These are phyloP conservation scores for Phytopythium montanum DNA, from an alignment of 352 stramenopile genomes.

Conservation along the genomic window DNA sequence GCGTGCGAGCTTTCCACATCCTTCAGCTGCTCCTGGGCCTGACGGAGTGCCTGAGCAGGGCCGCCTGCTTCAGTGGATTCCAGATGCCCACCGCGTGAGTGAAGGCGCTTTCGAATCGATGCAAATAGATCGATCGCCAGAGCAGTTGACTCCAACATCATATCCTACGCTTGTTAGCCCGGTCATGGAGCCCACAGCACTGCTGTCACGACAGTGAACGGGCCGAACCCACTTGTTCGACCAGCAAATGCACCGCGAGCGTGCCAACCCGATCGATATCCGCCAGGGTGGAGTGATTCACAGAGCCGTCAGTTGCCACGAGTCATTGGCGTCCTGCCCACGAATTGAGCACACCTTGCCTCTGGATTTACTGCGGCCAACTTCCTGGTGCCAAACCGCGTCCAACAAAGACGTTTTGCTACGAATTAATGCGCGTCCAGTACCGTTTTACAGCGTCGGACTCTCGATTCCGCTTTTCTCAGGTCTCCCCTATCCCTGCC, in stretches of 20 bases:
- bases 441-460: not conserved
- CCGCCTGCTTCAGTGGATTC: not conserved
- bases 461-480: not conserved
- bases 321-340: not conserved
- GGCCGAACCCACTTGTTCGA: not conserved
- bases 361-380: not conserved
- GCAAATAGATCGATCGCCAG: too few relatives aligned
- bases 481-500: not conserved
- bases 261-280: slow-evolving; percentile 6
- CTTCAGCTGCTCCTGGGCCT: not conserved
- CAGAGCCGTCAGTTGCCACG: not conserved
- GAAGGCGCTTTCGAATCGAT: too few relatives aligned
- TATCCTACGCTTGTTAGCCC: too few relatives aligned
- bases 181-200: too few relatives aligned
- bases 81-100: not conserved
- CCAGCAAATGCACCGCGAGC: slow-evolving; percentile 1
- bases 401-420: too few relatives aligned
- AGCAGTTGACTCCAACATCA: too few relatives aligned
- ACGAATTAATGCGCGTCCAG: not conserved
- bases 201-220: too few relatives aligned
- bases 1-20: not conserved
- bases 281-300: not conserved
- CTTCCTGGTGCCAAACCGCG: too few relatives aligned
- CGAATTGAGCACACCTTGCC: not conserved
- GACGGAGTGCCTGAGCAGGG: not conserved